A percentile compares a stretch with the other conserved stretches of the same genome.
These are phyloP conservation scores for Odonthalia washingtoniensis DNA, from an alignment of 31 red algal species.

Conservation along the genomic window DNA sequence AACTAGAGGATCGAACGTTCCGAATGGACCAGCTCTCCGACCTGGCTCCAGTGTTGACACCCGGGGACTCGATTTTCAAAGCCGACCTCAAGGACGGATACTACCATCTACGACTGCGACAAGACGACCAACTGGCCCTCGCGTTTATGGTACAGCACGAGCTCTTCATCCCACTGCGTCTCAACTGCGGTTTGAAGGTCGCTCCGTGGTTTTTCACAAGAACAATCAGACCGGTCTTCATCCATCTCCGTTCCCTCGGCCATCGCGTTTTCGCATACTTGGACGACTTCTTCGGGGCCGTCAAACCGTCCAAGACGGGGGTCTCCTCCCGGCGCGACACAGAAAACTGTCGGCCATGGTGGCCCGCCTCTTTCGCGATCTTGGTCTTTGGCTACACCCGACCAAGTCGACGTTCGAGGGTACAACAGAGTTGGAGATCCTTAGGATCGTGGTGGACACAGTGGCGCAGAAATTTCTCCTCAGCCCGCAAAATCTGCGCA, in stretches of 20 bases:
- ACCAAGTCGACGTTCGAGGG: constrained; percentile 19
- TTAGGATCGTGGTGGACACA: constrained; percentile 39
- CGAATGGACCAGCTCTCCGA: constrained; percentile 38
- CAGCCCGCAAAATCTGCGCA: background rate
- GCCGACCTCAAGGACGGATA: constrained; percentile 46
- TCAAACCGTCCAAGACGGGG: background rate
- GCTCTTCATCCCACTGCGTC: constrained; percentile 9
- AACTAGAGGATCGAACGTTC: constrained; percentile 15
- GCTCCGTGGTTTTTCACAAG: constrained; percentile 45
- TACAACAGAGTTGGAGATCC: constrained; percentile 9
- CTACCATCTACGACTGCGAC: constrained; percentile 40
- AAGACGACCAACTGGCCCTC: constrained; percentile 8
- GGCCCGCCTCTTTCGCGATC: background rate
- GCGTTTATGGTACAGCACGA: constrained; percentile 22
- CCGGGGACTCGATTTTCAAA: constrained; percentile 41
- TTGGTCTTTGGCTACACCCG: constrained; percentile 35
- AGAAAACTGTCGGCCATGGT: background rate
- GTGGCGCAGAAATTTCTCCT: background rate
- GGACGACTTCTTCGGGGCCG: constrained; percentile 56
- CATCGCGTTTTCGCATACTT: constrained; percentile 47
- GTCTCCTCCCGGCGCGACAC: background rate
- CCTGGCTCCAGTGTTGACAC: constrained; percentile 25
- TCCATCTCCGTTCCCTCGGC: constrained; percentile 14
- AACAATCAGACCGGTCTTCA: constrained; percentile 25
- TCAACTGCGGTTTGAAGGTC: constrained; percentile 39